Evolutionary conservation across 2,329 filamentous ascomycete genomes (phyloP).

Genomic region (Epichloe gansuensis): DNA sequence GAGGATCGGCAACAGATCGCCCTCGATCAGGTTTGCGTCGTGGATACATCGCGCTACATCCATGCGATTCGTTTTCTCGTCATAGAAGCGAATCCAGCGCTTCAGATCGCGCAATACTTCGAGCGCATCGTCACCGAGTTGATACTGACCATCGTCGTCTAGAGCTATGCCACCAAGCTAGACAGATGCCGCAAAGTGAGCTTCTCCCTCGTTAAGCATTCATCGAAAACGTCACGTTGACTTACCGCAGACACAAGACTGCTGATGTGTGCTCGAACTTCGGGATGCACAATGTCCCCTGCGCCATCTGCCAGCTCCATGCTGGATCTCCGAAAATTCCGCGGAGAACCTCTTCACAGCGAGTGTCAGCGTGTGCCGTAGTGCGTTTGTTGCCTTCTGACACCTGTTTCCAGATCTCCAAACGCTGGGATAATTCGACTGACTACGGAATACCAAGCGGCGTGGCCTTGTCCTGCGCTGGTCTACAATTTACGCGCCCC

Average conservation of each 20-base stretch:
- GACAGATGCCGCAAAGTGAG: background rate
- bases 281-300: constrained; percentile 64
- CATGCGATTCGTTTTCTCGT: constrained; percentile 84
- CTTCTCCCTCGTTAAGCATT: background rate
- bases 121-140: constrained; percentile 83
- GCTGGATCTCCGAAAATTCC: background rate
- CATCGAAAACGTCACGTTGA: constrained; percentile 14
- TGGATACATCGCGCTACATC: constrained; percentile 88
- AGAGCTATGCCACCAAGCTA: constrained; percentile 75
- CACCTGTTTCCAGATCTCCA: background rate
- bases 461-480: too few relatives aligned
- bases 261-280: constrained; percentile 86
- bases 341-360: background rate
- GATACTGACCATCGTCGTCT: constrained; percentile 70
- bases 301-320: constrained; percentile 44
- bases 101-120: constrained; percentile 88
- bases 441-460: too few relatives aligned
- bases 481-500: constrained; percentile 9
- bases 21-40: constrained; percentile 82
- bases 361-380: background rate
- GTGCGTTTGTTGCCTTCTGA: background rate
- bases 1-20: constrained; percentile 82
- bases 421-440: background rate
- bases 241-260: constrained; percentile 85
- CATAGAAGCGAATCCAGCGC: constrained; percentile 88